Conservation (phyloP, 2,329 filamentous ascomycete genomes). For the Alternaria incomplexa region DNA sequence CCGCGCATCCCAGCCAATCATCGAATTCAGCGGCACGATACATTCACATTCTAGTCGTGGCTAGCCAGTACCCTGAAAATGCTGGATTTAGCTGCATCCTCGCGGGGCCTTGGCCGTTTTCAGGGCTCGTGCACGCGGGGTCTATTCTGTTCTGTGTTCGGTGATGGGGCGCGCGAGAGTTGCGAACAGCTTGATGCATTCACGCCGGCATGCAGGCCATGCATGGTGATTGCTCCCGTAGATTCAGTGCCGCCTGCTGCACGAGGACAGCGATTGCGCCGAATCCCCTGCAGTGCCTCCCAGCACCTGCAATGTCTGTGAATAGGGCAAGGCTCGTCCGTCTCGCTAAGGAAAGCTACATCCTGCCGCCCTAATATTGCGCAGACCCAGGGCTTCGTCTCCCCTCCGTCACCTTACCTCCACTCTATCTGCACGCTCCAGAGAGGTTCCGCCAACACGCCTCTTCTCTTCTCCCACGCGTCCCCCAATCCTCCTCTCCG, state of each 20-base stretch:
- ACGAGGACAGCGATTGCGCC: slow-evolving; percentile 11
- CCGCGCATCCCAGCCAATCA: slow-evolving; percentile 1
- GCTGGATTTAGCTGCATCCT: slow-evolving; percentile 9
- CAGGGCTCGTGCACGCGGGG: slow-evolving; percentile 27
- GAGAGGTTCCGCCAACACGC: slow-evolving; percentile 20
- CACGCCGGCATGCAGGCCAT: slow-evolving; percentile 8
- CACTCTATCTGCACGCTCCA: slow-evolving; percentile 15
- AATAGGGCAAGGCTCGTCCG: slow-evolving; percentile 36
- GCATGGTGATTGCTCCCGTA: slow-evolving; percentile 17
- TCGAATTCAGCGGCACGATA: not conserved
- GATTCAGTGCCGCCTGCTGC: slow-evolving; percentile 13
- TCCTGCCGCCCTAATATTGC: slow-evolving; percentile 32
- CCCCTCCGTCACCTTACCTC: slow-evolving; percentile 31
- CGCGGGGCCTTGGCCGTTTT: slow-evolving; percentile 13
- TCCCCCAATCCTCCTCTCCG: slow-evolving; percentile 24
- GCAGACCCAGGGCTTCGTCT: slow-evolving; percentile 11
- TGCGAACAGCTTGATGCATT: slow-evolving; percentile 15
- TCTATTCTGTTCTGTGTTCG: slow-evolving; percentile 15
- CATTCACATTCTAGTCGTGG: not conserved
- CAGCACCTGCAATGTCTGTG: slow-evolving; percentile 21
- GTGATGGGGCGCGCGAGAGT: slow-evolving; percentile 19
- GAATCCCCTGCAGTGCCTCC: slow-evolving; percentile 12
- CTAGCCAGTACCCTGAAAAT: slow-evolving; percentile 1
- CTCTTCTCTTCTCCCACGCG: slow-evolving; percentile 29
- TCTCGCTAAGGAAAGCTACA: slow-evolving; percentile 41